A percentile compares a stretch with the other conserved stretches of the same genome.
phyloP scores from a whole-genome alignment of 1,284 basidiomycete genomes.

The Pseudozyma tsukubaensis region DNA sequence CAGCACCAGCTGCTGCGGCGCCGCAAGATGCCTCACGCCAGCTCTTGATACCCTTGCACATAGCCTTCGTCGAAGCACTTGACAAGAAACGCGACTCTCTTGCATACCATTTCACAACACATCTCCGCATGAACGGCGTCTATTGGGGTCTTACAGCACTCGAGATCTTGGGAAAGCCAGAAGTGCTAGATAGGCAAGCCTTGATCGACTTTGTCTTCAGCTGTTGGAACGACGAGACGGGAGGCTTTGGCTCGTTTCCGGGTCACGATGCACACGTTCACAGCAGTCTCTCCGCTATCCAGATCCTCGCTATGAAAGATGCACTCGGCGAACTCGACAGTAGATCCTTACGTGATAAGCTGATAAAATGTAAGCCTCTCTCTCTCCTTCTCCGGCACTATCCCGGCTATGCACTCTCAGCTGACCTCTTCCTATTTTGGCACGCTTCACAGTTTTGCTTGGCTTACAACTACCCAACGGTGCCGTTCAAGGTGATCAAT shows the following conservation, averaged over 20 bases:
- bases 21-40: constrained; percentile 7
- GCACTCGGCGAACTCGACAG: constrained; percentile 76
- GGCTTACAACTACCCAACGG: constrained; percentile 79
- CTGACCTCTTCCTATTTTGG: not conserved
- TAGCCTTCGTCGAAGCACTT: constrained; percentile 47
- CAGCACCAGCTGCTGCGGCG: not conserved
- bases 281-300: constrained; percentile 88
- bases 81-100: constrained; percentile 56
- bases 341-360: constrained; percentile 70
- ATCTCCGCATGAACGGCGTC: constrained; percentile 93
- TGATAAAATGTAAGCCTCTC: constrained; percentile 78
- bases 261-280: constrained; percentile 91
- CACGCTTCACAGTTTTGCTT: constrained; percentile 71
- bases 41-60: constrained; percentile 42
- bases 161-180: constrained; percentile 80
- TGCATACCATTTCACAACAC: constrained; percentile 89
- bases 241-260: constrained; percentile 90
- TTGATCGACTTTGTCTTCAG: constrained; percentile 90
- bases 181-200: constrained; percentile 82
- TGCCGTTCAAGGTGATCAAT: constrained; percentile 87
- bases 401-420: not conserved
- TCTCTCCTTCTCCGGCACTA: not conserved
- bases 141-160: constrained; percentile 96
- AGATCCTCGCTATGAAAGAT: constrained; percentile 87
- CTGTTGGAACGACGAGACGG: constrained; percentile 78